Base-by-base conservation (phyloP, 73 alveolate species). In the Symbiodinium natans region DNA sequence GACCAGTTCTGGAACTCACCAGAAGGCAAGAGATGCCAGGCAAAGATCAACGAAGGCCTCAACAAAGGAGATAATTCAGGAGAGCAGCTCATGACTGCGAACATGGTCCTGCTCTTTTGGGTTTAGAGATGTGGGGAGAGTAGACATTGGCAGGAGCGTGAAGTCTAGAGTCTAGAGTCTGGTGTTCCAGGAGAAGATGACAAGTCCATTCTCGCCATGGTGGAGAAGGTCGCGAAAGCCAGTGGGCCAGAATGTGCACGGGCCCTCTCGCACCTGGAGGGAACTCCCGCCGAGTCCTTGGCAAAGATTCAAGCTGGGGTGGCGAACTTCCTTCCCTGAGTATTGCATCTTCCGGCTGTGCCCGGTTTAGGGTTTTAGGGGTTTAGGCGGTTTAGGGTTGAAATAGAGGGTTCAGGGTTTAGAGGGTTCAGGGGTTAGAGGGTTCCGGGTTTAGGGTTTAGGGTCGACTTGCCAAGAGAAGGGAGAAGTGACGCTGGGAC, bases 291-390 rank as follows among this genome's bases (percentile, higher is more conserved):
- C 7, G 93, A 85, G 27, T 25, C 46, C 41, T 33, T 85, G 27
- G 93, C 93, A 29, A 85, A 85, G 41, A 85, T 85, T 41, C 83
- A 52, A 33, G 93, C 93, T 11, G 93, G 93, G 2, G 93, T 85
- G 82, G 93, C 39, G 42, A 34, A 73, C 29, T 73, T 52, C 82
- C 63, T 85, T 0, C 40, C 36, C 1, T 63, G 77, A 63, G 77
- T 1, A 34, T 63, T n/a, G n/a, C n/a, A n/a, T n/a, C n/a, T n/a
- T n/a, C n/a, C n/a, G n/a, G n/a, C n/a, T n/a, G n/a, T n/a, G n/a
- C n/a, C n/a, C n/a, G n/a, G n/a, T n/a, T n/a, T n/a, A n/a, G n/a
- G n/a, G n/a, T n/a, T n/a, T n/a, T n/a, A n/a, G n/a, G n/a, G n/a
- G n/a, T n/a, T n/a, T n/a, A n/a, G n/a, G n/a, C n/a, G n/a, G n/a